Conservation (phyloP, 2,329 filamentous ascomycete species). For the Talaromyces sp. region DNA sequence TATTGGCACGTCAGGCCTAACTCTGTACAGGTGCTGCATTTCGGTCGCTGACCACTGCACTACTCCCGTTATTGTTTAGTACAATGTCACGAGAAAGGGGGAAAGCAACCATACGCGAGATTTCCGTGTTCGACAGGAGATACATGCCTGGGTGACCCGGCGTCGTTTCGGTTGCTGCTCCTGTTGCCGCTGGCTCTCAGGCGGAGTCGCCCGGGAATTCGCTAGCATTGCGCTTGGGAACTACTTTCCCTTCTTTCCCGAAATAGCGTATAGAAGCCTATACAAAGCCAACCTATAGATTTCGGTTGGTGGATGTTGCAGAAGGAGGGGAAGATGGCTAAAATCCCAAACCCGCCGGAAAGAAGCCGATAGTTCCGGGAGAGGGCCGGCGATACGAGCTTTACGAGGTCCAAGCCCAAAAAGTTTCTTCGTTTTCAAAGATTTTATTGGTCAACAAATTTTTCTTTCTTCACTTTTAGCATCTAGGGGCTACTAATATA, state of each 20-base stretch:
- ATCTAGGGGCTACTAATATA: too few species aligned
- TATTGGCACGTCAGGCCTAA: slow-evolving; percentile 2
- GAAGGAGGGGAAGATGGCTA: background rate
- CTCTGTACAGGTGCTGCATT: slow-evolving; percentile 1
- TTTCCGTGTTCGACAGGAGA: slow-evolving; percentile 33
- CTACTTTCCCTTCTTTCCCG: background rate
- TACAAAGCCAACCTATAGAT: background rate
- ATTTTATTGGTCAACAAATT: too few species aligned
- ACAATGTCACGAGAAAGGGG: background rate
- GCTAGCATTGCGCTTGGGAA: background rate
- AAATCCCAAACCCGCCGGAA: background rate
- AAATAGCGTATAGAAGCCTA: background rate
- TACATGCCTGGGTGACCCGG: slow-evolving; percentile 37
- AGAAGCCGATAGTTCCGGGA: slow-evolving; percentile 1
- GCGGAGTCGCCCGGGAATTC: background rate
- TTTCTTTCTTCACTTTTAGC: too few species aligned
- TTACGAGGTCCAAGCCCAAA: background rate
- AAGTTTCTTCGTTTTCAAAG: too few species aligned
- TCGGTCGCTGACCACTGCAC: slow-evolving; percentile 24
- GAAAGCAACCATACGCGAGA: slow-evolving; percentile 10
- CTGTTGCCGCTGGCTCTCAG: background rate
- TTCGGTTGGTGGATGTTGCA: background rate
- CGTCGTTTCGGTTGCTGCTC: slow-evolving; percentile 26
- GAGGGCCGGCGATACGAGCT: background rate
- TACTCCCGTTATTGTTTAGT: background rate